A percentile compares a stretch with the other conserved stretches of the same genome.
Evolutionary conservation across 495 filamentous ascomycete genomes (phyloP).

Genomic region (Hyaloscypha finlandica): DNA sequence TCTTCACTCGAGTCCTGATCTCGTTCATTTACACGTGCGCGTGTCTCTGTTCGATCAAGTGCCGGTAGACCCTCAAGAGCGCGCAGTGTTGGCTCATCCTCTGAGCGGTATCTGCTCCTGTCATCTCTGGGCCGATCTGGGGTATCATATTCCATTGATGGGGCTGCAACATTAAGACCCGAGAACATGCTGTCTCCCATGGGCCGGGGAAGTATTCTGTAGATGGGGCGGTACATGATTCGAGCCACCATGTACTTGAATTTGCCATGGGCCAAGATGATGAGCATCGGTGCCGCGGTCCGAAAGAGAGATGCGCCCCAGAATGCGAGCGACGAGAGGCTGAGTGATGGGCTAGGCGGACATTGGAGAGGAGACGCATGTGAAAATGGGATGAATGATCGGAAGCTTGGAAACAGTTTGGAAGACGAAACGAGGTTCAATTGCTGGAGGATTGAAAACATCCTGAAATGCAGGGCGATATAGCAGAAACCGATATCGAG

Average conservation of each 20-base stretch:
- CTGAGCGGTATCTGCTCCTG: not conserved
- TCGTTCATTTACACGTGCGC: not conserved
- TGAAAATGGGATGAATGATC: slow-evolving; percentile 53
- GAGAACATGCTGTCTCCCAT: slow-evolving; percentile 30
- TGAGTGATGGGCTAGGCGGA: slow-evolving; percentile 15
- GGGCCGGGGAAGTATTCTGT: slow-evolving; percentile 28
- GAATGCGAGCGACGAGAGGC: slow-evolving; percentile 3
- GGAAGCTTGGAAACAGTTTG: slow-evolving; percentile 41
- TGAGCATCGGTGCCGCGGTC: slow-evolving; percentile 23
- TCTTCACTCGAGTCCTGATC: slow-evolving; percentile 39
- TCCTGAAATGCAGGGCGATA: slow-evolving; percentile 45
- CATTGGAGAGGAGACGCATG: slow-evolving; percentile 44
- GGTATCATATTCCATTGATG: slow-evolving; percentile 26
- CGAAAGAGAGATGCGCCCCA: slow-evolving; percentile 13
- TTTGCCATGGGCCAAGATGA: slow-evolving; percentile 24
- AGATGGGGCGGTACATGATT: slow-evolving; percentile 29
- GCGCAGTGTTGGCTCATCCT: slow-evolving; percentile 29
- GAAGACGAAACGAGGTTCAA: slow-evolving; percentile 44
- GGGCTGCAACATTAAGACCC: slow-evolving; percentile 6
- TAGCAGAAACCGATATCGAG: slow-evolving; percentile 34
- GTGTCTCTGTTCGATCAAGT: slow-evolving; percentile 12
- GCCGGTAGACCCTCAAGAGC: slow-evolving; percentile 30
- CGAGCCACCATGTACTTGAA: slow-evolving; percentile 22
- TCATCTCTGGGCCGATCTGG: slow-evolving; percentile 16
- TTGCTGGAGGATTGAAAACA: slow-evolving; percentile 52